Evolutionary conservation across 2,329 filamentous ascomycete species (phyloP).

Genomic region (Trichoderma koningiopsis): DNA sequence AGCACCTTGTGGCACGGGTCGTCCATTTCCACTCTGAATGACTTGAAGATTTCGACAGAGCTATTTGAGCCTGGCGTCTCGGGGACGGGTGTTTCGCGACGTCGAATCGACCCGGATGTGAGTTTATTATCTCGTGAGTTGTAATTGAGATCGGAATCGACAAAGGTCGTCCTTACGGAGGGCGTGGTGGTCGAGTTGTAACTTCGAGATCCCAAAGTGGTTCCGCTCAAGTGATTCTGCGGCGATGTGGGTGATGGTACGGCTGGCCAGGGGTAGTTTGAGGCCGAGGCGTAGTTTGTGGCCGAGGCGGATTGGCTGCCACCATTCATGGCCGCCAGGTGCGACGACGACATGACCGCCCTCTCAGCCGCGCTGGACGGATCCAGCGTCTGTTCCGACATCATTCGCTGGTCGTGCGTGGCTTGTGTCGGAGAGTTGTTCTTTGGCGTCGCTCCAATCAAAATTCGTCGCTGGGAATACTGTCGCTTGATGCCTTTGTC

Average conservation of each 20-base stretch:
- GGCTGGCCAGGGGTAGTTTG: constrained; percentile 63
- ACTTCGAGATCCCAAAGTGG: constrained; percentile 62
- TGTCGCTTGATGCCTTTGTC: constrained; percentile 65
- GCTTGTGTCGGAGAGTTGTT: constrained; percentile 74
- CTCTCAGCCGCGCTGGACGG: constrained; percentile 69
- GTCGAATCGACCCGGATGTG: constrained; percentile 38
- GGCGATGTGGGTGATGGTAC: constrained; percentile 71
- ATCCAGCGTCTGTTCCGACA: constrained; percentile 67
- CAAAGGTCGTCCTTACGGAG: constrained; percentile 58
- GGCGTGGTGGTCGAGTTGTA: constrained; percentile 60
- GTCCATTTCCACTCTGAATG: constrained; percentile 96
- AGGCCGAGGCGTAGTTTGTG: constrained; percentile 53
- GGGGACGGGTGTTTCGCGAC: constrained; percentile 63
- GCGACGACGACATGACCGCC: constrained; percentile 67
- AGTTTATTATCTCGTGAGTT: constrained; percentile 37
- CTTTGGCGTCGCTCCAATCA: constrained; percentile 72
- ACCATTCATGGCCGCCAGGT: constrained; percentile 71
- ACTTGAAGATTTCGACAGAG: constrained; percentile 96
- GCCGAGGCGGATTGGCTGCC: constrained; percentile 50
- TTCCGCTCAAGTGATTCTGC: constrained; percentile 54
- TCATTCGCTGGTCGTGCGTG: constrained; percentile 62
- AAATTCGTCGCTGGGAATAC: constrained; percentile 75
- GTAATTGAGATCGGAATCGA: constrained; percentile 49
- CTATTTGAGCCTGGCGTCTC: constrained; percentile 61
- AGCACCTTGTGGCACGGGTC: constrained; percentile 97